These are phyloP conservation scores for Plantago rigida DNA, from an alignment of 305 asterid species.

Conservation along the genomic window DNA sequence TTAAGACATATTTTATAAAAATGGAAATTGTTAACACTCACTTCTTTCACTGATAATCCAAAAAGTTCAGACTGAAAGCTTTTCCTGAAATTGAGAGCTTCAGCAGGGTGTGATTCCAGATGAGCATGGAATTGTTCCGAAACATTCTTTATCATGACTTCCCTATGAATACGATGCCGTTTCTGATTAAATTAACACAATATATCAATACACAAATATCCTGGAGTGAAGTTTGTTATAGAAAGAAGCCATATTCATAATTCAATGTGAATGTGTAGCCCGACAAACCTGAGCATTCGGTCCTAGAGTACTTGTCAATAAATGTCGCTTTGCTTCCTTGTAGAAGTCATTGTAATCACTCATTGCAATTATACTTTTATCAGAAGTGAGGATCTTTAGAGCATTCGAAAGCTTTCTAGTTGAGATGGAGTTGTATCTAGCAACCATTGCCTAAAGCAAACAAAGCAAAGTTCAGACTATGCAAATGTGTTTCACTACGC, in stretches of 20 bases:
- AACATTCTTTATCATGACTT: slow-evolving; percentile 40
- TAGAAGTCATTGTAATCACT: slow-evolving; percentile 69
- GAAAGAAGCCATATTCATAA: too few species aligned
- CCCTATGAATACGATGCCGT: slow-evolving; percentile 52
- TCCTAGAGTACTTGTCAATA: slow-evolving; percentile 64
- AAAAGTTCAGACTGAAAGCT: slow-evolving; percentile 67
- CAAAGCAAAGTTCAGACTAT: background rate
- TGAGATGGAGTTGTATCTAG: slow-evolving; percentile 66
- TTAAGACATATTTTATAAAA: background rate
- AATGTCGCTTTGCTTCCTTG: slow-evolving; percentile 42
- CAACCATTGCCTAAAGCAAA: slow-evolving; percentile 64
- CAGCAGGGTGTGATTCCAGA: slow-evolving; percentile 32
- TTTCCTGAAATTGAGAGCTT: slow-evolving; percentile 52
- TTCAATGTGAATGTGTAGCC: background rate
- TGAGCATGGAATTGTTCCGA: slow-evolving; percentile 34
- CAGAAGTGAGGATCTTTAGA: slow-evolving; percentile 49
- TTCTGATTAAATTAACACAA: slow-evolving; percentile 34
- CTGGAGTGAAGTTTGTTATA: background rate
- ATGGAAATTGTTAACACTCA: slow-evolving; percentile 20
- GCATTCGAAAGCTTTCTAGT: slow-evolving; percentile 76
- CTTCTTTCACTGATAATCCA: slow-evolving; percentile 59
- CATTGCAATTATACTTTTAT: slow-evolving; percentile 64
- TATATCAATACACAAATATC: background rate
- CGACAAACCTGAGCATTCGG: slow-evolving; percentile 72
- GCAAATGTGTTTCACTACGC: background rate